A percentile compares a stretch with the other conserved stretches of the same genome.
These are phyloP conservation scores for Penicillium verhagenii DNA, from an alignment of 495 filamentous ascomycete genomes.

Conservation along the genomic window DNA sequence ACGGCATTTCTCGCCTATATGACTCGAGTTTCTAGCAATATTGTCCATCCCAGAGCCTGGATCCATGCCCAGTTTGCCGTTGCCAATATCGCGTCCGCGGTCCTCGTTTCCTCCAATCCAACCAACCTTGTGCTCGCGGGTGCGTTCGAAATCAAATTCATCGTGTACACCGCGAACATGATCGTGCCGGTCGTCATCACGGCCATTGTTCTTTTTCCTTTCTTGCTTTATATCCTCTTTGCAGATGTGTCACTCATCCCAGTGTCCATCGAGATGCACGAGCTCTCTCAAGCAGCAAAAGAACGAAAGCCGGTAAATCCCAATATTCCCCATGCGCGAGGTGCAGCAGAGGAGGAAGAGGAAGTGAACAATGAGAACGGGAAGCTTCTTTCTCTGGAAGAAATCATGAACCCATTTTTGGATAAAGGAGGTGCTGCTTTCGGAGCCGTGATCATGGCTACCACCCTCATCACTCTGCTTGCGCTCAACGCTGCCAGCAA, in stretches of 20 bases:
- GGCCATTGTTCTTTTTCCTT: slow-evolving; percentile 61
- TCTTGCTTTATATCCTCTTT: slow-evolving; percentile 64
- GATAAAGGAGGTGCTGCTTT: slow-evolving; percentile 62
- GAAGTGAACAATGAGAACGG: slow-evolving; percentile 32
- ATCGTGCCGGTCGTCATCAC: slow-evolving; percentile 65
- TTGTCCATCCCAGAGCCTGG: slow-evolving; percentile 64
- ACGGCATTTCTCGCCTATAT: slow-evolving; percentile 71
- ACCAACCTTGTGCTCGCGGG: slow-evolving; percentile 71
- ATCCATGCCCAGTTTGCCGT: slow-evolving; percentile 67
- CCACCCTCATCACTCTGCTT: slow-evolving; percentile 57
- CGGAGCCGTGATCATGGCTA: slow-evolving; percentile 59
- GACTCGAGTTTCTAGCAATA: slow-evolving; percentile 68
- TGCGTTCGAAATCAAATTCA: slow-evolving; percentile 64
- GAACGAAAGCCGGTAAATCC: slow-evolving; percentile 60
- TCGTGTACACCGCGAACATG: slow-evolving; percentile 67
- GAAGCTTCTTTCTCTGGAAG: slow-evolving; percentile 58
- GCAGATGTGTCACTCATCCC: slow-evolving; percentile 61
- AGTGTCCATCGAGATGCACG: slow-evolving; percentile 60
- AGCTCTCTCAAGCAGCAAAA: slow-evolving; percentile 52
- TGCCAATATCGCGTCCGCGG: slow-evolving; percentile 66
- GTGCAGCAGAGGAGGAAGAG: slow-evolving; percentile 54
- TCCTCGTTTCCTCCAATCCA: slow-evolving; percentile 68
- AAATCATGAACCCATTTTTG: slow-evolving; percentile 69
- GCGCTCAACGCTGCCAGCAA: slow-evolving; percentile 56
- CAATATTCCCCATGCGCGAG: slow-evolving; percentile 61